A percentile compares a stretch with the other conserved stretches of the same genome.
phyloP scores from a whole-genome alignment of 2,329 filamentous ascomycete species.

The Furcasterigmium sp. region DNA sequence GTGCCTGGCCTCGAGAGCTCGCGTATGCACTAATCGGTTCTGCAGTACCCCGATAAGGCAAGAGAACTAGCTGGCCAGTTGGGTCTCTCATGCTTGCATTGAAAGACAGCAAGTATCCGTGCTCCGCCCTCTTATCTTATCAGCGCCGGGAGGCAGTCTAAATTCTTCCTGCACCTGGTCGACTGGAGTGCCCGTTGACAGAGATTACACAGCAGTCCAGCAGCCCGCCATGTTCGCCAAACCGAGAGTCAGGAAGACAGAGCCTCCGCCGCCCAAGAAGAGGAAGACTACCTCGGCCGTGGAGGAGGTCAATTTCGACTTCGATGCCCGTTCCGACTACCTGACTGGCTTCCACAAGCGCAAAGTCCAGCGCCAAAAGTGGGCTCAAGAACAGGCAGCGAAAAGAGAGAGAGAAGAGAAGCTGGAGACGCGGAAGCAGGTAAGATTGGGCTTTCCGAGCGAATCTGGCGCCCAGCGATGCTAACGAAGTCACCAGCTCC shows the following conservation, averaged over 20 bases:
- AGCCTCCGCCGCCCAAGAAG: conserved; percentile 57
- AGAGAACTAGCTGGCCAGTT: no score
- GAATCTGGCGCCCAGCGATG: not conserved
- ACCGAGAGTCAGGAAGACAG: conserved; percentile 52
- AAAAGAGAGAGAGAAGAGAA: conserved; percentile 75
- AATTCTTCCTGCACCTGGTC: not conserved
- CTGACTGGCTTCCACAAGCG: conserved; percentile 96
- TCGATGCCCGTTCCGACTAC: conserved; percentile 73
- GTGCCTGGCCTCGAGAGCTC: not conserved
- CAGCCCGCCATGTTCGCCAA: conserved; percentile 43
- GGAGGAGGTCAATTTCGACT: conserved; percentile 84
- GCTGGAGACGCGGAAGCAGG: conserved; percentile 69
- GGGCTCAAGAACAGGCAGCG: conserved; percentile 75
- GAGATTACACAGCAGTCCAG: conserved; percentile 1
- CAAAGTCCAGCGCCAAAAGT: conserved; percentile 78
- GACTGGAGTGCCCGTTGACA: no score
- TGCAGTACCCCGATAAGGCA: no score
- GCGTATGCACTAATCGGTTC: not conserved
- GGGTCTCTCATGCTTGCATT: not conserved
- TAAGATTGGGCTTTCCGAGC: conserved; percentile 26
- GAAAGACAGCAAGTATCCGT: no score
- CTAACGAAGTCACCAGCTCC: no score
- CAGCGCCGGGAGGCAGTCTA: not conserved
- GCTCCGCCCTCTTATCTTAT: not conserved
- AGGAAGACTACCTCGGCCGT: conserved; percentile 55